These are phyloP conservation scores for barley (Hordeum vulgare) DNA, from an alignment of 176 grass and related monocot species.

Conservation along the genomic window MorexV3_pseudomolecules_assembly NC_058518.1:42078221-42078720, in stretches of 20 bases:
- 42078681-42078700: background rate
- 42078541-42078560: background rate
- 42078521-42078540: background rate
- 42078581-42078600: background rate
- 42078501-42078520: background rate
- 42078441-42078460: conserved; percentile 1
- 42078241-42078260: background rate
- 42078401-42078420: background rate
- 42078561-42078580: background rate
- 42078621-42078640: background rate
- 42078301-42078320: background rate
- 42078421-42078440: background rate
- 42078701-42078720: background rate
- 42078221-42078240: background rate
- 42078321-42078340: background rate
- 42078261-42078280: background rate
- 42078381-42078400: no score
- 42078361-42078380: background rate
- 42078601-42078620: background rate
- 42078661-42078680: background rate
- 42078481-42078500: background rate
- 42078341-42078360: background rate
- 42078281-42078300: background rate
- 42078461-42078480: background rate
- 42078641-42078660: background rate